These are phyloP conservation scores for Teunomyces lycoperdinae DNA, from an alignment of 805 yeast genomes.

Conservation along the genomic window DNA sequence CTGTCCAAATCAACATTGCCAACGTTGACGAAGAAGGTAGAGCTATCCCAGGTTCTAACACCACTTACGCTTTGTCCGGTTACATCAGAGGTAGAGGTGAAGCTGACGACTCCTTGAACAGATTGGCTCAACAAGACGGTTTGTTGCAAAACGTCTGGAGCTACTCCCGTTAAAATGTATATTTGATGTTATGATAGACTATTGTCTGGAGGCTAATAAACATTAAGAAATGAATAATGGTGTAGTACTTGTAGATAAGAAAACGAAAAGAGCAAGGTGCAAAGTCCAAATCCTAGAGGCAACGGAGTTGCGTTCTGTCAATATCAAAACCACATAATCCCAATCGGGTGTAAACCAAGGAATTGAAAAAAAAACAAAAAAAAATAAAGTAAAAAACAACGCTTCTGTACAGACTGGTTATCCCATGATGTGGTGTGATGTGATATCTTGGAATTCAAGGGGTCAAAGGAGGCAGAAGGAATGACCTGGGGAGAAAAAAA, in stretches of 20 bases:
- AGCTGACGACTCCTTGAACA: conserved; percentile 98
- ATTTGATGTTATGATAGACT: conserved; percentile 16
- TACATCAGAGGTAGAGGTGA: conserved; percentile 99
- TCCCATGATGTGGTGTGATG: too few species aligned
- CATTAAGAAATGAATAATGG: background rate
- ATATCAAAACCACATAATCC: too few species aligned
- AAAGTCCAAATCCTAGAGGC: too few species aligned
- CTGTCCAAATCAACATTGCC: conserved; percentile 98
- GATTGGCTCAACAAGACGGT: conserved; percentile 99
- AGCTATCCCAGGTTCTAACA: conserved; percentile 84
- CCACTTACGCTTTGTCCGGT: conserved; percentile 96
- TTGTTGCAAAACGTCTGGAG: conserved; percentile 94
- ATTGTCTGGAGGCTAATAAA: conserved; percentile 2
- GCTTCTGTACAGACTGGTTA: background rate
- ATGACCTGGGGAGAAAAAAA: background rate
- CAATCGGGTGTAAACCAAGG: too few species aligned
- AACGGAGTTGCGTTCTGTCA: too few species aligned
- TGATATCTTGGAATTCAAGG: background rate
- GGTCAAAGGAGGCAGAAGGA: background rate
- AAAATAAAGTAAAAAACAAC: too few species aligned
- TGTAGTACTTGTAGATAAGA: background rate
- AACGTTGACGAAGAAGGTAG: conserved; percentile 97
- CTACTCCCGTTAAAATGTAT: conserved; percentile 75
- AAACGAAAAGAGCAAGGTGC: background rate
- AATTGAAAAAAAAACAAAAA: too few species aligned